Conservation (phyloP, 768 basidiomycete genomes). For the Lyophyllum atratum region DNA sequence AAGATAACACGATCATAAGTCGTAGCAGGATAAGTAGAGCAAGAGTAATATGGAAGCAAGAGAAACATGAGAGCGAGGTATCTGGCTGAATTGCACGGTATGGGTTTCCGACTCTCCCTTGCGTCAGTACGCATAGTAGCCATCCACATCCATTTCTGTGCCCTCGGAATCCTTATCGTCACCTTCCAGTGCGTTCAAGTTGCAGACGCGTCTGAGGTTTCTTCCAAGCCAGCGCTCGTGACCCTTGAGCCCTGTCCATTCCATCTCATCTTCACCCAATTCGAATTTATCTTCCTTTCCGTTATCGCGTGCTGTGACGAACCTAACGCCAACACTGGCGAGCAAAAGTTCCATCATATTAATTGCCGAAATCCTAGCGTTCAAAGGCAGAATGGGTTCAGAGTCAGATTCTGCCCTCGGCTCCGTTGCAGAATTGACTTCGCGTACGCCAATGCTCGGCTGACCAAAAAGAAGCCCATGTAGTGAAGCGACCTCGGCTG, state of each 20-base stretch:
- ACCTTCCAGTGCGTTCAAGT: background rate
- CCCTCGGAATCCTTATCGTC: background rate
- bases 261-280: background rate
- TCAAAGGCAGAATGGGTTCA: background rate
- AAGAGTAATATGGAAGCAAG: too few species aligned
- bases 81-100: too few species aligned
- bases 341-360: background rate
- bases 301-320: background rate
- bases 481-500: background rate
- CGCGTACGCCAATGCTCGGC: too few species aligned
- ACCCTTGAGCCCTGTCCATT: background rate
- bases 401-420: background rate
- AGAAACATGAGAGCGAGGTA: too few species aligned
- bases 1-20: too few species aligned
- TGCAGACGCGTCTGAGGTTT: background rate
- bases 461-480: background rate
- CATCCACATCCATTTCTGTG: background rate
- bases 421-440: background rate
- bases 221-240: background rate
- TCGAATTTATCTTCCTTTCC: background rate
- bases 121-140: too few species aligned
- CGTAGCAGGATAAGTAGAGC: too few species aligned
- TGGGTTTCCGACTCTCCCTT: too few species aligned
- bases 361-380: background rate
- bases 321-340: background rate